Evolutionary conservation across 2,329 filamentous ascomycete species (phyloP), one percentile per base, ranked within the genome.

Genomic region (Exophiala bonariae): DNA sequence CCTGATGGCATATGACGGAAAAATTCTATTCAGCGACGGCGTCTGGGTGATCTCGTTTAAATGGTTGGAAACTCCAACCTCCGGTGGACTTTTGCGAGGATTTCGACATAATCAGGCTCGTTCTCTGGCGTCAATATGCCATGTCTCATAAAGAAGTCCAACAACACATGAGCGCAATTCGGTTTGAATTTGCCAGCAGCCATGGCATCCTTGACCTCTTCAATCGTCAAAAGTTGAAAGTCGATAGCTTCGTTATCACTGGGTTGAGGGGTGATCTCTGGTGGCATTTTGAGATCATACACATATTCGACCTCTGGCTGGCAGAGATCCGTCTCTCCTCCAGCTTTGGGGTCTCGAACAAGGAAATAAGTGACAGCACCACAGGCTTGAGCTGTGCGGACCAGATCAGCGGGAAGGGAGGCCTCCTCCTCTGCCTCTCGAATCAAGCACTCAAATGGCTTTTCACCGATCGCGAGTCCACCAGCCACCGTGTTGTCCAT

Each of bases 401-500:
- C 83, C 6, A 92, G 61, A 0, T 78, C 71, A 49, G 84, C 86
- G 0, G 87, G 79, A 16, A 99, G 70, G 30, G 83, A 87, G 1
- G 93, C 95, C 66, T 99, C 93, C 69, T 99, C 93, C 55, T 84
- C 84, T 3, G 86, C 85, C 69, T 99, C 93, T 44, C 92, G 82
- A 16, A 96, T 78, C 42, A 96, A 72, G 64, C 86, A 89, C 63
- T 92, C 89, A 39, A 90, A 85, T 0, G 88, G 86, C 17, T 77
- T 77, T 66, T 96, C 91, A 11, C 85, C 86, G 0, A 88, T 87
- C 65, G 86, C 83, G 57, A 97, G 83, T 0, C 89, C 88, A 3
- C 88, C 88, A 0, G 91, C 93, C 5, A 95, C 93, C 1, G 90
- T 90, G 66, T 97, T 99, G 68, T 99, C 93, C 56, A 99, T 75